These are phyloP conservation scores for Immersiporthe knoxdaviesiana DNA, from an alignment of 2,329 filamentous ascomycete genomes.

Conservation along the genomic window DNA sequence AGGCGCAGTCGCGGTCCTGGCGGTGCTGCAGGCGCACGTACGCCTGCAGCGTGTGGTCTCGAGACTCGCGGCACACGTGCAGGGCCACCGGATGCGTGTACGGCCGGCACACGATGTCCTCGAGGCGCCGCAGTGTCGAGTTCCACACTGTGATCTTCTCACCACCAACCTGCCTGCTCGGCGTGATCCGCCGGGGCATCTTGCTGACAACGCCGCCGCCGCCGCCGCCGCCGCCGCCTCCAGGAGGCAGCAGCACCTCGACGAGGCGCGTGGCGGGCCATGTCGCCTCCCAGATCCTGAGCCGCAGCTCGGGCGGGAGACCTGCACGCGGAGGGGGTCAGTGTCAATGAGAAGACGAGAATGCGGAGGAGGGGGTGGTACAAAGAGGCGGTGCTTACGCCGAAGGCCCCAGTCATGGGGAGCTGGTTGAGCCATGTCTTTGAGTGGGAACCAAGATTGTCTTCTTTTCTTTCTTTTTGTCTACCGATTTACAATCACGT, in stretches of 20 bases:
- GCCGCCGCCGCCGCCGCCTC: neutral
- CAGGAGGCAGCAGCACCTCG: conserved; percentile 25
- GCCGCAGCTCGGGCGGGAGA: conserved; percentile 27
- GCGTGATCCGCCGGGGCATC: conserved; percentile 22
- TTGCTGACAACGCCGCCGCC: neutral
- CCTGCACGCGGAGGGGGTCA: conserved; percentile 4
- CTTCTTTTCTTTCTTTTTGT: neutral
- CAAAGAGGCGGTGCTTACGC: conserved; percentile 18
- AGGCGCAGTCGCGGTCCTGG: conserved; percentile 19
- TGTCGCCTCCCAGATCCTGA: conserved; percentile 28
- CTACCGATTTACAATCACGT: neutral
- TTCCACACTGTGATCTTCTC: conserved; percentile 27
- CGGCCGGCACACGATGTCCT: conserved; percentile 19
- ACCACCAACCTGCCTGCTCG: conserved; percentile 27
- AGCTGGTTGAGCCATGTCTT: conserved; percentile 17
- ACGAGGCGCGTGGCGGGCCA: conserved; percentile 27
- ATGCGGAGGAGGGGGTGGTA: neutral
- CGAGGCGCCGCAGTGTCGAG: conserved; percentile 16
- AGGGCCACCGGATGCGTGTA: conserved; percentile 26
- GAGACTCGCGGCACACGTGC: conserved; percentile 28
- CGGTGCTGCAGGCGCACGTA: conserved; percentile 29
- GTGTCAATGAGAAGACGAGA: neutral
- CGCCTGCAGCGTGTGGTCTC: conserved; percentile 24
- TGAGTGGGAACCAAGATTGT: neutral
- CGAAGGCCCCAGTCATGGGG: conserved; percentile 14